Conservation (phyloP, 2,329 filamentous ascomycete genomes). For the Alternaria rosae region DNA sequence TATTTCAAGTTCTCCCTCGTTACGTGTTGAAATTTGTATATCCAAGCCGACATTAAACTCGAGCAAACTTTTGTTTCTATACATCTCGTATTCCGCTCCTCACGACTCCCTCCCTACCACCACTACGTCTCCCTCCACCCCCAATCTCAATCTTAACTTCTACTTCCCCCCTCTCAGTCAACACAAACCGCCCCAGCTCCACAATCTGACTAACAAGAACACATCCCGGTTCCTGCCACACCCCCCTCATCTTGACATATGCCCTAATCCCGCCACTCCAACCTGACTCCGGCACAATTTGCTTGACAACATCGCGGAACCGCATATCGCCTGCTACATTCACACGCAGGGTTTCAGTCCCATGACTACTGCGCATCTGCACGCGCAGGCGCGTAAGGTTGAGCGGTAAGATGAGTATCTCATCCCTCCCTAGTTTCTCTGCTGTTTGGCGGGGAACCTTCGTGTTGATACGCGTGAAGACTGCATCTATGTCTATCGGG, state of each 20-base stretch:
- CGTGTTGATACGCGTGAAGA: neutral
- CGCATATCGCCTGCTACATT: slow-evolving; percentile 20
- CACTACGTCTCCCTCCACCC: neutral
- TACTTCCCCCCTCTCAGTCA: slow-evolving; percentile 13
- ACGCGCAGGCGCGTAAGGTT: slow-evolving; percentile 10
- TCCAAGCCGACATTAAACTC: neutral
- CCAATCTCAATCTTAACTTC: slow-evolving; percentile 13
- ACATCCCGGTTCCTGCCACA: slow-evolving; percentile 16
- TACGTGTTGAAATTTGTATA: neutral
- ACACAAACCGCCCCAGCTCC: slow-evolving; percentile 2
- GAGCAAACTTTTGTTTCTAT: neutral
- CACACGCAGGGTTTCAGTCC: neutral
- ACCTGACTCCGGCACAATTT: slow-evolving; percentile 10
- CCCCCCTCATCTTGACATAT: slow-evolving; percentile 15
- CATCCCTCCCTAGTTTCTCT: neutral
- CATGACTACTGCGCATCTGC: neutral
- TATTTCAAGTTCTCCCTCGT: neutral
- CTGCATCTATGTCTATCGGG: neutral
- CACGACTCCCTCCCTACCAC: neutral
- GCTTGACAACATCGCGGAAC: slow-evolving; percentile 17
- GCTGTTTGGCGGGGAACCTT: neutral
- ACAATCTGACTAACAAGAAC: slow-evolving; percentile 11
- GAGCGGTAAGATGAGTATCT: slow-evolving; percentile 15
- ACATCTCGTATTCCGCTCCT: neutral
- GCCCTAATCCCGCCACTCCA: neutral